phyloP scores from a whole-genome alignment of 2,329 filamentous ascomycete genomes.

The Talaromyces sp. region DNA sequence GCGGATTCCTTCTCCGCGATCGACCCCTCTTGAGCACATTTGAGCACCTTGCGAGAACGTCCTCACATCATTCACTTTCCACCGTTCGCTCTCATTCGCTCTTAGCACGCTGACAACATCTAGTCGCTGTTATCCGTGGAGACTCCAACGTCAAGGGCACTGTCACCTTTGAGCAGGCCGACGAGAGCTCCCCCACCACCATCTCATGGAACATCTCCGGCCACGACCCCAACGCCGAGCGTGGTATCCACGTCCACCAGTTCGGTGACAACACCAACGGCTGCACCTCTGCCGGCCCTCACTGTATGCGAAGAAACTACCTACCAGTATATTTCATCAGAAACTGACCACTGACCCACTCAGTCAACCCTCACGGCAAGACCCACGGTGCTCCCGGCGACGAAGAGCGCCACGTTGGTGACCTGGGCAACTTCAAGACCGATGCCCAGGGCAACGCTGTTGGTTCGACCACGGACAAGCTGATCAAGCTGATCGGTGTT shows the following conservation, averaged over 20 bases:
- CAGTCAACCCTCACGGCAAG: constrained; percentile 94
- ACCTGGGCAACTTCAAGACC: constrained; percentile 95
- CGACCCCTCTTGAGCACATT: constrained; percentile 33
- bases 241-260: constrained; percentile 97
- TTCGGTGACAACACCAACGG: constrained; percentile 99
- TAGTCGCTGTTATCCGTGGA: constrained; percentile 95
- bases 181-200: constrained; percentile 75
- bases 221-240: constrained; percentile 90
- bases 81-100: neutral
- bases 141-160: constrained; percentile 93
- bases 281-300: constrained; percentile 95
- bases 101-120: neutral
- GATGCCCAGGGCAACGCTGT: constrained; percentile 86
- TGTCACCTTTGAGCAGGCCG: constrained; percentile 89
- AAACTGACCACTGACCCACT: constrained; percentile 11
- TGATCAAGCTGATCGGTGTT: constrained; percentile 92
- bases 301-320: constrained; percentile 62
- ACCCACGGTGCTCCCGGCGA: constrained; percentile 83
- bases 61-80: neutral
- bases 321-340: neutral
- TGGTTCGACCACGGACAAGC: constrained; percentile 72
- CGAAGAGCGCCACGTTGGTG: constrained; percentile 86
- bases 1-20: constrained; percentile 21
- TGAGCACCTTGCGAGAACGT: constrained; percentile 35
- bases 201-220: constrained; percentile 90